Percentiles rank a stretch among this genome's conserved stretches.
Conservation (phyloP, 2,329 filamentous ascomycete species). For the Neoscytalidium dimidiatum region DNA sequence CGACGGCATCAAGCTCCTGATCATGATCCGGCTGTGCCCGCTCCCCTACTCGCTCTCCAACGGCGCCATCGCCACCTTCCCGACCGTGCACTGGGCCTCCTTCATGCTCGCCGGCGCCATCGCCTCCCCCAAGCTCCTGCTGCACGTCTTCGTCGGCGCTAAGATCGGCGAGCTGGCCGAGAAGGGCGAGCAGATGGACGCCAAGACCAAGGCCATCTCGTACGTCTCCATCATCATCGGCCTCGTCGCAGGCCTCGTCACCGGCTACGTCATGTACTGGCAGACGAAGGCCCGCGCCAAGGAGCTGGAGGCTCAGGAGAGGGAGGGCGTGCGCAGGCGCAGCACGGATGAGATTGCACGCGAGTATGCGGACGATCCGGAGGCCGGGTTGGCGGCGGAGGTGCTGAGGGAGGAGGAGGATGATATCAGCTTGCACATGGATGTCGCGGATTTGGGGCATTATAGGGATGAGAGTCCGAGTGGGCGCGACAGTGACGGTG, state of each 20-base stretch:
- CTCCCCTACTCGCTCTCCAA: slow-evolving; percentile 92
- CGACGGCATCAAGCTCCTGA: slow-evolving; percentile 84
- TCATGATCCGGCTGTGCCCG: slow-evolving; percentile 90
- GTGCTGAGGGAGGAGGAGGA: slow-evolving; percentile 51
- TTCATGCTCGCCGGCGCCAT: slow-evolving; percentile 83
- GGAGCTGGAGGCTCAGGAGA: slow-evolving; percentile 50
- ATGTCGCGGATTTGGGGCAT: slow-evolving; percentile 13
- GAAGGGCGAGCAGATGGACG: slow-evolving; percentile 78
- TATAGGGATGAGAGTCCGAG: slow-evolving; percentile 45
- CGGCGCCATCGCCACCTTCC: slow-evolving; percentile 90
- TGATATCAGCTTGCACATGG: slow-evolving; percentile 50
- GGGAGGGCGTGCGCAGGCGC: slow-evolving; percentile 34
- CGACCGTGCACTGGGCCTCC: slow-evolving; percentile 73
- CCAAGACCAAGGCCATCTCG: slow-evolving; percentile 76
- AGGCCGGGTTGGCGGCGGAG: slow-evolving; percentile 42
- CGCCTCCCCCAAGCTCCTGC: slow-evolving; percentile 81
- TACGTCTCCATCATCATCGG: slow-evolving; percentile 79
- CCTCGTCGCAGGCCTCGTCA: slow-evolving; percentile 68
- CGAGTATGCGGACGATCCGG: slow-evolving; percentile 49
- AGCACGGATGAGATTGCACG: slow-evolving; percentile 39
- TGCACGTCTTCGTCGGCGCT: slow-evolving; percentile 90
- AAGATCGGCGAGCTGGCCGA: slow-evolving; percentile 83
- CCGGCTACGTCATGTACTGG: slow-evolving; percentile 84
- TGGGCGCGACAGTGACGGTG: slow-evolving; percentile 22
- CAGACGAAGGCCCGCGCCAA: slow-evolving; percentile 54